A percentile compares a stretch with the other conserved stretches of the same genome.
These are phyloP conservation scores for Zygosaccharomyces pseudobailii DNA, from an alignment of 1,139 yeast genomes.

Conservation along the genomic window DNA sequence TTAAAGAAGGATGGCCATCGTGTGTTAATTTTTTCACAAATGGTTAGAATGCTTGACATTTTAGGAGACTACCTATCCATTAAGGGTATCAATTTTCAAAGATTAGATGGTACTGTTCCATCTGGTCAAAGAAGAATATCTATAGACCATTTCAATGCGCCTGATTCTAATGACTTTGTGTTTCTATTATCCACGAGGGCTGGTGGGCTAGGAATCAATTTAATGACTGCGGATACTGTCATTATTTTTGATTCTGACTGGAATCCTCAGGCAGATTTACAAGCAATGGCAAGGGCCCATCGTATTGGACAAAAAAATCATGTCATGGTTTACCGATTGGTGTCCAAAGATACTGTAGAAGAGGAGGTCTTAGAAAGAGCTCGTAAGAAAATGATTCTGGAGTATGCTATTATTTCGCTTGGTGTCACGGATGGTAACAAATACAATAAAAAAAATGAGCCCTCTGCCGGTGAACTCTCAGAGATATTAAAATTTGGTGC, in stretches of 20 bases:
- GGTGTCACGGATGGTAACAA: conserved; percentile 76
- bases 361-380: conserved; percentile 97
- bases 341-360: conserved; percentile 94
- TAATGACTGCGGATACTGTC: conserved; percentile 99
- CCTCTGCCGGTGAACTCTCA: conserved; percentile 76
- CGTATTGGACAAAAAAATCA: conserved; percentile 98
- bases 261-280: conserved; percentile 98
- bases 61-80: conserved; percentile 88
- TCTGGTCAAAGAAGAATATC: conserved; percentile 90
- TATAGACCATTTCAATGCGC: conserved; percentile 94
- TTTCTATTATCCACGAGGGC: conserved; percentile 93
- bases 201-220: conserved; percentile 95
- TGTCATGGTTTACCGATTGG: conserved; percentile 94
- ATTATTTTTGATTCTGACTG: conserved; percentile 97
- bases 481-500: conserved; percentile 98
- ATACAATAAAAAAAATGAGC: conserved; percentile 56
- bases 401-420: conserved; percentile 91
- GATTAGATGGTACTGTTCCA: conserved; percentile 95
- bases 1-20: conserved; percentile 92
- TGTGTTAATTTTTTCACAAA: conserved; percentile 89
- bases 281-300: conserved; percentile 99
- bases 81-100: conserved; percentile 85
- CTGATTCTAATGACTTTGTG: conserved; percentile 87
- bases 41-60: conserved; percentile 95
- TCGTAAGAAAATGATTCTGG: conserved; percentile 94